Base-by-base conservation (phyloP, 2,329 filamentous ascomycete species). In the Botrytis pseudocinerea region DNA sequence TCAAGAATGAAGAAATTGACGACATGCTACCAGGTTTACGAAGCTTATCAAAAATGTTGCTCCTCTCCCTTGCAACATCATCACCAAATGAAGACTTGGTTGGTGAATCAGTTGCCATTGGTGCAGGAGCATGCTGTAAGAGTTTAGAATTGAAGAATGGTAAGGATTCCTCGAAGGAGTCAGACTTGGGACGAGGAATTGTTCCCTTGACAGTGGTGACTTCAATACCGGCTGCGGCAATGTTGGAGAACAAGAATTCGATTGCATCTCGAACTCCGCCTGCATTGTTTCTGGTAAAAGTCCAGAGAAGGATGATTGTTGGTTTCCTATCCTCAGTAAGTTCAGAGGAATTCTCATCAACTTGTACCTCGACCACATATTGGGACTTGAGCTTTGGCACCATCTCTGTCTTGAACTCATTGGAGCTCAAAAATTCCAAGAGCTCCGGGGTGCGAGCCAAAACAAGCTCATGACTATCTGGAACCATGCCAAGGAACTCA, bases 131-230 rank as follows among this genome's bases (percentile, higher is more conserved):
- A 79, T 97, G 94, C 82, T 98, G 96, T 71, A 99, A 88, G 63
- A 99, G 88, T 84, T 98, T 98, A 2, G 95, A 98, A 81, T 98
- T 93, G 80, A 99, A 99, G 85, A 95, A 98, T 73, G 95, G 95
- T 70, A 98, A 87, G 12, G 95, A 97, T 79, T 99, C 95, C 82
- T 99, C 96, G 77, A 99, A 99, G 0, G 96, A 98, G 82, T 99
- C 96, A 1, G 96, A 98, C 85, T 98, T 98, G 76, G 96, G 96
- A n/a, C 96, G 92, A 32, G 95, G 94, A 76, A 98, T 96, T n/a
- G 94, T 91, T 70, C 96, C 96, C 82, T 97, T 97, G 79, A 98
- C 91, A 60, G 94, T 91, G 73, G 89, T 93, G 16, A 91, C 89
- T 79, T 98, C 94, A n/a, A 98, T 89, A n/a, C 93, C 93, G 64